Evolutionary conservation across 306 rosid species (phyloP).

Genomic region (Sesbania bispinosa): DNA sequence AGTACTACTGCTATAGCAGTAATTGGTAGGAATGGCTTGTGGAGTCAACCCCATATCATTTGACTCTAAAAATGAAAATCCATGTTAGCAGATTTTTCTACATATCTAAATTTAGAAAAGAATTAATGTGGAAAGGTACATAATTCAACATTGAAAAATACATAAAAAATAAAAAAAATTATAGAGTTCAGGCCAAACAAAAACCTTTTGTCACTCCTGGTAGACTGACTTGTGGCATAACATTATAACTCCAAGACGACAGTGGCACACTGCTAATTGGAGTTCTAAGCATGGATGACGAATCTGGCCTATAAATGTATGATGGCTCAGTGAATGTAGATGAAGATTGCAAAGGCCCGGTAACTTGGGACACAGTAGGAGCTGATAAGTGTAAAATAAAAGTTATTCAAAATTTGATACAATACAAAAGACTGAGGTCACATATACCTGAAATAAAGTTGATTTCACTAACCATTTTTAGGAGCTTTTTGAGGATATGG

Average conservation of each 20-base stretch:
- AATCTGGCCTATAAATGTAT: conserved; percentile 43
- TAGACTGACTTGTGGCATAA: conserved; percentile 29
- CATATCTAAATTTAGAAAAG: background rate
- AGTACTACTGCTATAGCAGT: conserved; percentile 48
- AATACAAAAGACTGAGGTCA: background rate
- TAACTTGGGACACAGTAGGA: conserved; percentile 37
- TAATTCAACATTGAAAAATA: background rate
- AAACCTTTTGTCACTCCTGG: conserved; percentile 56
- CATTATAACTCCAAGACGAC: conserved; percentile 53
- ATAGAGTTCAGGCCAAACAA: conserved; percentile 2
- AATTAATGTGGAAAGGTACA: background rate
- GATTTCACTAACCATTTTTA: conserved; percentile 47
- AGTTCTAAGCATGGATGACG: conserved; percentile 46
- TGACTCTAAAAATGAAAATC: conserved; percentile 22
- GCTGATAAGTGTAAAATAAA: conserved; percentile 30
- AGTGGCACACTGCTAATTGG: conserved; percentile 39
- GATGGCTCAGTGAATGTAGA: conserved; percentile 42
- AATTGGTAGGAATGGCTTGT: conserved; percentile 31
- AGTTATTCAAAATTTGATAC: background rate
- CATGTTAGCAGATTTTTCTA: background rate
- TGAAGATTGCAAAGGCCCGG: conserved; percentile 43
- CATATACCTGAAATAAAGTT: background rate
- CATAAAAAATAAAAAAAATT: no score
- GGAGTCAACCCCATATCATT: conserved; percentile 35
- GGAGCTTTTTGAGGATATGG: conserved; percentile 38